Evolutionary conservation across 2,329 filamentous ascomycete species (phyloP).

Genomic region (Penicillium concentricum): DNA sequence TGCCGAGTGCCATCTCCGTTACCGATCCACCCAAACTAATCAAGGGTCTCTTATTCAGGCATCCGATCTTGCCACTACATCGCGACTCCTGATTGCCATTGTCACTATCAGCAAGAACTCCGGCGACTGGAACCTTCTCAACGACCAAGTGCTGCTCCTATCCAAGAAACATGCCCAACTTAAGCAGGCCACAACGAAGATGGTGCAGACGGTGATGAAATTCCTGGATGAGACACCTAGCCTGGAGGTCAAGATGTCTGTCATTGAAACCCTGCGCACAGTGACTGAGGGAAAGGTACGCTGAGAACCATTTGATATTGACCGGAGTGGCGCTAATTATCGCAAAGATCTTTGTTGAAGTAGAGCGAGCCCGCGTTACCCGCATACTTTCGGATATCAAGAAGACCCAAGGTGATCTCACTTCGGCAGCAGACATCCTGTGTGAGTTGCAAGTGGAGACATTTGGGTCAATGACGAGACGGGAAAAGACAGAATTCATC

Average conservation of each 20-base stretch:
- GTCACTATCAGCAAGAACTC: conserved; percentile 93
- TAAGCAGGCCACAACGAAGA: conserved; percentile 97
- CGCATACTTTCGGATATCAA: conserved; percentile 96
- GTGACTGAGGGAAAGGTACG: conserved; percentile 92
- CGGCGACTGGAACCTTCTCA: conserved; percentile 89
- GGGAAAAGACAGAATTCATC: conserved; percentile 99
- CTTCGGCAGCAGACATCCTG: conserved; percentile 84
- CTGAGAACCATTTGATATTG: background rate
- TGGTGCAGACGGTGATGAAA: conserved; percentile 94
- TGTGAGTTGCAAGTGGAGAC: conserved; percentile 99
- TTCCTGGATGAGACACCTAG: conserved; percentile 86
- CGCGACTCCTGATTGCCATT: conserved; percentile 79
- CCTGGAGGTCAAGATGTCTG: conserved; percentile 81
- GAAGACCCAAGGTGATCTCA: conserved; percentile 89
- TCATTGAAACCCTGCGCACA: conserved; percentile 92
- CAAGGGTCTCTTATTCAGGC: conserved; percentile 55
- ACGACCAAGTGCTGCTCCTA: conserved; percentile 90
- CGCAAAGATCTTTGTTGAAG: conserved; percentile 88
- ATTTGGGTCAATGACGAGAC: conserved; percentile 94
- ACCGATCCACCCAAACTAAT: conserved; percentile 5
- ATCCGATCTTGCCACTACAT: conserved; percentile 93
- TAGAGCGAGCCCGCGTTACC: conserved; percentile 93
- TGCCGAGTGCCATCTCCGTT: conserved; percentile 27
- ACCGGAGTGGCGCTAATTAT: background rate
- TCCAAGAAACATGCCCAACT: conserved; percentile 99